A percentile compares a stretch with the other conserved stretches of the same genome.
Conservation (phyloP, 2,329 filamentous ascomycete genomes). For the Triangularia verruculosa region DNA sequence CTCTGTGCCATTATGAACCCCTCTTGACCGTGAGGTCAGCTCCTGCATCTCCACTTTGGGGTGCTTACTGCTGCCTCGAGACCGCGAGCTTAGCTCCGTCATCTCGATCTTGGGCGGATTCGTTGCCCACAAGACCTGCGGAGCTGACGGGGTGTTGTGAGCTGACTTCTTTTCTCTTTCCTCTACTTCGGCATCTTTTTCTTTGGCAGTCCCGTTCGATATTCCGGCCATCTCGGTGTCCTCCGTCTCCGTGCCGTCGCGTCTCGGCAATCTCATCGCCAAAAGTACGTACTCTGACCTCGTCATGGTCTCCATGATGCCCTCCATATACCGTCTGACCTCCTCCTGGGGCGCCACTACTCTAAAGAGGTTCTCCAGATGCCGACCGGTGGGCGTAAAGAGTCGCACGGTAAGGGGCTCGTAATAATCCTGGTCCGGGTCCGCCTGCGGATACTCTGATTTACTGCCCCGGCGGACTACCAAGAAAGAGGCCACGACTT, state of each 20-base stretch:
- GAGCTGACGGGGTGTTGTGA: conserved; percentile 14
- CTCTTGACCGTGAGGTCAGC: not conserved
- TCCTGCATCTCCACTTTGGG: conserved; percentile 15
- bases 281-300: conserved; percentile 65
- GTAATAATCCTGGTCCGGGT: conserved; percentile 67
- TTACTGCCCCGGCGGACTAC: conserved; percentile 69
- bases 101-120: conserved; percentile 30
- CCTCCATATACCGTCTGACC: conserved; percentile 65
- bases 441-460: conserved; percentile 59
- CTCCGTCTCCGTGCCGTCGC: conserved; percentile 29
- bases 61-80: conserved; percentile 15
- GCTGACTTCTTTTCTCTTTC: conserved; percentile 1
- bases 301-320: conserved; percentile 67
- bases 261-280: conserved; percentile 62
- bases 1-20: conserved; percentile 13
- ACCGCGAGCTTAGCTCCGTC: conserved; percentile 20
- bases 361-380: conserved; percentile 58
- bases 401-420: conserved; percentile 68
- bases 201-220: conserved; percentile 5
- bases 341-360: conserved; percentile 63
- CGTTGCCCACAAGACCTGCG: conserved; percentile 35
- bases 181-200: conserved; percentile 3
- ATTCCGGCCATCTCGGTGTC: conserved; percentile 22
- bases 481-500: conserved; percentile 72
- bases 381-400: conserved; percentile 50